Evolutionary conservation across 768 basidiomycete species (phyloP), one percentile per base, ranked within the genome.

Genomic region (Boletus pseudo-olivaceus): DNA sequence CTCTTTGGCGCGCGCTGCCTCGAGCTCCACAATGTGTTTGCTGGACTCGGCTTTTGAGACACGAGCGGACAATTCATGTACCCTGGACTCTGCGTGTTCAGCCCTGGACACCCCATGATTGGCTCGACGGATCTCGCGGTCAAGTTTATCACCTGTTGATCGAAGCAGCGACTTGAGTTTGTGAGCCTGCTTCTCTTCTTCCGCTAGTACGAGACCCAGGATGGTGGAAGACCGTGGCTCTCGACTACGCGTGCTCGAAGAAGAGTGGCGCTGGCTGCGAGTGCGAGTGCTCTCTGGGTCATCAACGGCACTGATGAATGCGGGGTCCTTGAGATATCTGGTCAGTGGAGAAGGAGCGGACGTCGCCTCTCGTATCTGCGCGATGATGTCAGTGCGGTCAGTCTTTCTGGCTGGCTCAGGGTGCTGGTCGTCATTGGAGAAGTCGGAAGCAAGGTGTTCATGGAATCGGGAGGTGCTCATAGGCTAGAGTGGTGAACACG

Each of bases 131-230:
- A 76, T 78, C 71, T 85, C 84, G 44, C 76, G 70, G 61, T 85
- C 80, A 37, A 88, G 72, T 45, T 77, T 75, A 49, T 82, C 81
- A 19, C 76, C 76, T 5, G 83, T 76, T 43, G 67, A 69, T 49
- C 77, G 74, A 23, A 86, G 75, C 26, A 82, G 62, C 29, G 75
- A 72, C 64, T 83, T 84, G 56, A 84, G 74, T 52, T 78, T 76
- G 51, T 75, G 74, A n/a, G 75, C 73, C 59, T 83, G 81, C 50
- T 77, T 76, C 64, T 85, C 82, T 65, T 84, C 82, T 54, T 84
- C 65, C 57, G 78, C 75, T 27, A 78, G 69, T 27, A 78, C 73
- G 12, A 81, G 63, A 3, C 75, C 75, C 49, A 76, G 72, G 29
- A 78, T 65, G 23, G 74, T 64, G 30, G 75, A 69, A 1, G 75